Evolutionary conservation across 2,329 filamentous ascomycete species (phyloP).

Genomic region (Bipolaris zeicola): DNA sequence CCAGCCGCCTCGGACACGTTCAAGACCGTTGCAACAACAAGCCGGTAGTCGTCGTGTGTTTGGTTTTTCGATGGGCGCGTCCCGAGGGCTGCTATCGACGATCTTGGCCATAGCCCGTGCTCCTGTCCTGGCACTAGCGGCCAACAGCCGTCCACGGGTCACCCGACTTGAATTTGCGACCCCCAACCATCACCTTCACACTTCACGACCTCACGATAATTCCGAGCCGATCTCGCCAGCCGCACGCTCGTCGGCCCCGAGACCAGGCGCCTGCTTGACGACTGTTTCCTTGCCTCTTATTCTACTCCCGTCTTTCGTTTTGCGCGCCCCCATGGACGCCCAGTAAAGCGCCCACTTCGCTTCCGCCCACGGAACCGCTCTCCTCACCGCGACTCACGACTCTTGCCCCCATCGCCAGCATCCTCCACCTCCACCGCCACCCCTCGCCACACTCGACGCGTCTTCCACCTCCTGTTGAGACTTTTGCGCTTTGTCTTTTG

Average conservation of each 20-base stretch:
- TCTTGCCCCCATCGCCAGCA: slow-evolving; percentile 15
- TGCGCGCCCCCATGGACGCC: slow-evolving; percentile 23
- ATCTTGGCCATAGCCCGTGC: slow-evolving; percentile 13
- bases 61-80: slow-evolving; percentile 12
- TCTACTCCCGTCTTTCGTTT: slow-evolving; percentile 17
- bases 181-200: slow-evolving; percentile 25
- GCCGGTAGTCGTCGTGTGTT: slow-evolving; percentile 10
- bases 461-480: slow-evolving; percentile 4
- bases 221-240: slow-evolving; percentile 30
- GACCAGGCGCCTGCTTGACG: slow-evolving; percentile 18
- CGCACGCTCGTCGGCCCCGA: slow-evolving; percentile 33
- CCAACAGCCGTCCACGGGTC: slow-evolving; percentile 13
- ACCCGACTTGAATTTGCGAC: slow-evolving; percentile 21
- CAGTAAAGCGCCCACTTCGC: slow-evolving; percentile 25
- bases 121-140: slow-evolving; percentile 20
- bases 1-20: neutral
- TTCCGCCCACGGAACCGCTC: slow-evolving; percentile 28
- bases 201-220: slow-evolving; percentile 32
- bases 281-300: slow-evolving; percentile 33
- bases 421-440: neutral
- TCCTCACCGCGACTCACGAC: slow-evolving; percentile 24
- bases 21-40: slow-evolving; percentile 5
- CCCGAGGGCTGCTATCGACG: slow-evolving; percentile 18
- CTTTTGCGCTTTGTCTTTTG: slow-evolving; percentile 13
- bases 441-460: slow-evolving; percentile 18